Base-by-base conservation (phyloP, 2,329 filamentous ascomycete species). In the Bimuria novae-zelandiae region DNA sequence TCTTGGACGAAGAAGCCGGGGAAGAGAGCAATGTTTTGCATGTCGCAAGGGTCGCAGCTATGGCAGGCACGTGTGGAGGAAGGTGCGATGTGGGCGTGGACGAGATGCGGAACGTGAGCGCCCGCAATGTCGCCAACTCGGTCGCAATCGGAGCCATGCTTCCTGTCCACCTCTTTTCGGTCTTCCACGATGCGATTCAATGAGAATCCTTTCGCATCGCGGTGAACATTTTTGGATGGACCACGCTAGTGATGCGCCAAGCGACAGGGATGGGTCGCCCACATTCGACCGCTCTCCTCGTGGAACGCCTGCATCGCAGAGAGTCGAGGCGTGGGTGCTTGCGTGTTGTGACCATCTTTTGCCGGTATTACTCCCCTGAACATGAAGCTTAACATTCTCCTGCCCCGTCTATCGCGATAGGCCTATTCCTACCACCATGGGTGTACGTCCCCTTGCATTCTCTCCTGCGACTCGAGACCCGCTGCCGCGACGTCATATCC, bases 51-150 rank as follows among this genome's bases (percentile, higher is more conserved):
- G 78, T 77, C 44, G 77, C 72, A 44, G 83, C 84, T 58, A 97
- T 84, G 55, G 84, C 83, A 27, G 89, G 86, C 54, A 89, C 82
- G 44, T 92, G 80, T 49, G 84, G 82, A 51, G 90, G 90, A 4
- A 97, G 84, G 59, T 93, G 86, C 41, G 84, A 77, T n/a, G 84
- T 80, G 0, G 89, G 81, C 10, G 89, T 87, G 1, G 89, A 86
- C 1, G 87, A 86, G 60, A 97, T 79, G 59, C 86, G 85, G 55
- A 85, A 84, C 64, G 84, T 89, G 39, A 91, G 77, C 44, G 72
- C 67, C 23, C 65, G 65, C 39, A 74, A 56, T 4, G 67, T 68
- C 7, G 70, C 62, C 49, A 71, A 27, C 35, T 71, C 69, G 4
- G 63, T 59, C 1, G 64, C 49, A 8, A 62, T 51, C 14, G 67